Conservation (phyloP, 257 asterid species). For the Anisodus acutangulus region DNA sequence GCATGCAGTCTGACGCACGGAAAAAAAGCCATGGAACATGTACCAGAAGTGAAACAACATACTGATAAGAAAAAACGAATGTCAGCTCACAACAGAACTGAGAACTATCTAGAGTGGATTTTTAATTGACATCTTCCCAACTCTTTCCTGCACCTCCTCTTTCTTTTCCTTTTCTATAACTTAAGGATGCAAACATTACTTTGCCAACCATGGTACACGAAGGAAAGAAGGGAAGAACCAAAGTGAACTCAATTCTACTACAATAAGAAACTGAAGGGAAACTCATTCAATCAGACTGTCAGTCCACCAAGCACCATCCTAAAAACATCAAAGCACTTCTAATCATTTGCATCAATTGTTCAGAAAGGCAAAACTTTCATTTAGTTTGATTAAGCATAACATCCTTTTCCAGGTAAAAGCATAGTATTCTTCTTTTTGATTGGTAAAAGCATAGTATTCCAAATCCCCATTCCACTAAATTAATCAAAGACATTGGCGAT, state of each 20-base stretch:
- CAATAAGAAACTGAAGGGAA: not conserved
- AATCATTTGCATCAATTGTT: not conserved
- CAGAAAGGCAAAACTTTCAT: not conserved
- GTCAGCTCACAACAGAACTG: not conserved
- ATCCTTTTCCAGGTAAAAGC: not conserved
- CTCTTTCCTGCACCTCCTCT: not conserved
- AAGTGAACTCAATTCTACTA: constrained; percentile 8
- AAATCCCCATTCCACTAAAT: constrained; percentile 2
- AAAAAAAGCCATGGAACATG: not conserved
- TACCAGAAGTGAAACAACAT: not conserved
- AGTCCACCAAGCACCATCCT: not conserved
- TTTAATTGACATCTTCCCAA: not conserved
- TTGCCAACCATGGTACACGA: not conserved
- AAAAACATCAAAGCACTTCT: not conserved
- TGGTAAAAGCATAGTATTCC: not conserved
- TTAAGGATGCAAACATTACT: not conserved
- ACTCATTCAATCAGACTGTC: not conserved
- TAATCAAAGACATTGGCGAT: not conserved
- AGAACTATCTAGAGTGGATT: not conserved
- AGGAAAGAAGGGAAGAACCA: not conserved
- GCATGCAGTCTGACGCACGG: not conserved
- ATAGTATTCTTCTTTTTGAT: not conserved
- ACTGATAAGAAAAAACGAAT: not conserved
- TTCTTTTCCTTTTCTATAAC: not conserved
- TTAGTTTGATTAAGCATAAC: not conserved